Percentiles rank a stretch among this genome's conserved stretches.
Evolutionary conservation across 805 yeast species (phyloP).

Genomic region (Candida bentonensis): DNA sequence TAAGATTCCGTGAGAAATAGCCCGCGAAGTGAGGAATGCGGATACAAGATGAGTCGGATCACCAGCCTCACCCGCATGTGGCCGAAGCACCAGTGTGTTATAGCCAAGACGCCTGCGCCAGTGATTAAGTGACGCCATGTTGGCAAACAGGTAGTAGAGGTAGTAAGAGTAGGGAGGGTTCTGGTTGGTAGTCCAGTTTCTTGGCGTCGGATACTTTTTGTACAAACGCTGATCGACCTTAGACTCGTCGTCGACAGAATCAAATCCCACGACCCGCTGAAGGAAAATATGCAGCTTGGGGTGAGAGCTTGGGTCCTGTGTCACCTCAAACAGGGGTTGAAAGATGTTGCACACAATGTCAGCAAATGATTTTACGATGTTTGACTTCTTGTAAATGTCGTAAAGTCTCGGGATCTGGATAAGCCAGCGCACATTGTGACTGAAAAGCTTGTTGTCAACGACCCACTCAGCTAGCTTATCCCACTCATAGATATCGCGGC

Average conservation of each 20-base stretch:
- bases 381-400: conserved; percentile 71
- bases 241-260: conserved; percentile 96
- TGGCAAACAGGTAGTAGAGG: conserved; percentile 76
- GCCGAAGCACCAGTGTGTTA: conserved; percentile 87
- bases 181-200: conserved; percentile 57
- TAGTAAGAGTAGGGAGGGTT: conserved; percentile 98
- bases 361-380: conserved; percentile 54
- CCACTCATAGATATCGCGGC: conserved; percentile 86
- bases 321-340: conserved; percentile 80
- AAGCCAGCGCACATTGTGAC: conserved; percentile 94
- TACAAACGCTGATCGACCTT: conserved; percentile 75
- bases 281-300: conserved; percentile 85
- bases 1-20: conserved; percentile 90
- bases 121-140: conserved; percentile 71
- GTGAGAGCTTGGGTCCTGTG: conserved; percentile 67
- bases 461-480: conserved; percentile 92
- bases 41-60: conserved; percentile 93
- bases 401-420: conserved; percentile 90
- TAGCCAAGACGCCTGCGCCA: conserved; percentile 64
- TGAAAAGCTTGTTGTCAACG: conserved; percentile 76
- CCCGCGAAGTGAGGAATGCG: conserved; percentile 79
- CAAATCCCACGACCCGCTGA: conserved; percentile 93
- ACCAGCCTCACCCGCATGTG: conserved; percentile 99
- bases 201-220: conserved; percentile 74
- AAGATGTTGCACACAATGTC: conserved; percentile 70